phyloP scores from a whole-genome alignment of 2,329 filamentous ascomycete species.

The Colletotrichum sp. region DNA sequence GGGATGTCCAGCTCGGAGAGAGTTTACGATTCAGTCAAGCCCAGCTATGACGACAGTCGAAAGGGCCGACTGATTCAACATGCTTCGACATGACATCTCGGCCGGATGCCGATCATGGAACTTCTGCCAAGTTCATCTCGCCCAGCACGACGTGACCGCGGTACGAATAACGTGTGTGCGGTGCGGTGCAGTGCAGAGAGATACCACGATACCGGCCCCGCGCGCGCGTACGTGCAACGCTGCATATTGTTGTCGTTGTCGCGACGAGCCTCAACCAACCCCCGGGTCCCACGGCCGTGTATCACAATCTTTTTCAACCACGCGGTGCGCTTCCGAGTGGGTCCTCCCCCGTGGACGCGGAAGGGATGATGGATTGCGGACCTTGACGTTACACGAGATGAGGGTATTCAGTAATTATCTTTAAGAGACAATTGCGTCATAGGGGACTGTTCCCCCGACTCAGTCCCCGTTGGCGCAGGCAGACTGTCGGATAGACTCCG shows the following conservation, averaged over 20 bases:
- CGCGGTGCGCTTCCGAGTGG: slow-evolving; percentile 6
- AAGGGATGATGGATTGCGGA: neutral
- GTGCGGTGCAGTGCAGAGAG: neutral
- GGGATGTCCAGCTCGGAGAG: slow-evolving; percentile 7
- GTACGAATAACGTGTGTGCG: neutral
- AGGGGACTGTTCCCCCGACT: neutral
- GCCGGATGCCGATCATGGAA: slow-evolving; percentile 19
- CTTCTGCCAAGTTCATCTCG: slow-evolving; percentile 17
- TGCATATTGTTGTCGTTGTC: neutral
- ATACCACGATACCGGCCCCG: neutral
- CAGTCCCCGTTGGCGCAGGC: neutral
- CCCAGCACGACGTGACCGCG: neutral
- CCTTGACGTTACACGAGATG: slow-evolving; percentile 5
- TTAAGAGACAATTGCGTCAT: neutral
- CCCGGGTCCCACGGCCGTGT: slow-evolving; percentile 9
- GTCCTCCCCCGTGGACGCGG: neutral
- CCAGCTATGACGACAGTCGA: slow-evolving; percentile 11
- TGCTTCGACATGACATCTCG: slow-evolving; percentile 11
- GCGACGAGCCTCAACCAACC: slow-evolving; percentile 3
- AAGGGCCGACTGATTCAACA: slow-evolving; percentile 9
- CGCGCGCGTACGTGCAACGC: neutral
- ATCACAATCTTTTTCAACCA: slow-evolving; percentile 12
- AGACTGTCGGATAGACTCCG: neutral
- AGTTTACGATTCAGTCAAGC: slow-evolving; percentile 10
- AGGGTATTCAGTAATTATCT: neutral